A percentile compares a stretch with the other conserved stretches of the same genome.
Evolutionary conservation across 1,139 yeast genomes (phyloP).

Genomic region (Candida freyschussii): DNA sequence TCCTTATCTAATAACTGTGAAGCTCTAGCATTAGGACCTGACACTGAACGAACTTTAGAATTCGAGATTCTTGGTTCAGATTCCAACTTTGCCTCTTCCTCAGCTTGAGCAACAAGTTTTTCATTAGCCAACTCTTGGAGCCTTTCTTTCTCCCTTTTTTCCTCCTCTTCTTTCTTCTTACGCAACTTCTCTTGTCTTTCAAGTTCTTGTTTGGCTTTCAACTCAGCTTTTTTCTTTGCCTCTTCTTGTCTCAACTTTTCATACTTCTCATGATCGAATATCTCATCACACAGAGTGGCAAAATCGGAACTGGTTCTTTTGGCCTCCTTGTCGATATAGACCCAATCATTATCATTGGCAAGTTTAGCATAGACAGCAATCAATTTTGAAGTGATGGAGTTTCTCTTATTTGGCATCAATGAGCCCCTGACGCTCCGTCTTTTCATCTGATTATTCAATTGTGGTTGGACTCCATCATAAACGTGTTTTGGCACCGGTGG

Average conservation of each 20-base stretch:
- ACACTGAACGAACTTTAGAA: slow-evolving; percentile 31
- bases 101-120: slow-evolving; percentile 8
- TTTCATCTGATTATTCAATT: slow-evolving; percentile 6
- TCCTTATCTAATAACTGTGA: slow-evolving; percentile 22
- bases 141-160: slow-evolving; percentile 26
- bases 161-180: slow-evolving; percentile 41
- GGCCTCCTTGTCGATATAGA: slow-evolving; percentile 65
- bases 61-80: slow-evolving; percentile 14
- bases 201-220: slow-evolving; percentile 39
- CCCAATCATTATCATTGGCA: slow-evolving; percentile 60
- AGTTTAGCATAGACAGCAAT: slow-evolving; percentile 68
- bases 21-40: slow-evolving; percentile 30
- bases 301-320: slow-evolving; percentile 74
- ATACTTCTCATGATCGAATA: slow-evolving; percentile 60
- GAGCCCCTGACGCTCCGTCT: slow-evolving; percentile 32
- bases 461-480: slow-evolving; percentile 26
- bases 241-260: slow-evolving; percentile 51
- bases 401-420: slow-evolving; percentile 46
- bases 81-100: slow-evolving; percentile 12
- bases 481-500: slow-evolving; percentile 34
- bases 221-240: slow-evolving; percentile 36
- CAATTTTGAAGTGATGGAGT: slow-evolving; percentile 64
- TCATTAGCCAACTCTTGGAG: slow-evolving; percentile 16
- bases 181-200: slow-evolving; percentile 31
- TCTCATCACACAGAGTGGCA: slow-evolving; percentile 71